These are phyloP conservation scores for Cicer judaicum DNA, from an alignment of 306 rosid genomes.

Conservation along the genomic window DNA sequence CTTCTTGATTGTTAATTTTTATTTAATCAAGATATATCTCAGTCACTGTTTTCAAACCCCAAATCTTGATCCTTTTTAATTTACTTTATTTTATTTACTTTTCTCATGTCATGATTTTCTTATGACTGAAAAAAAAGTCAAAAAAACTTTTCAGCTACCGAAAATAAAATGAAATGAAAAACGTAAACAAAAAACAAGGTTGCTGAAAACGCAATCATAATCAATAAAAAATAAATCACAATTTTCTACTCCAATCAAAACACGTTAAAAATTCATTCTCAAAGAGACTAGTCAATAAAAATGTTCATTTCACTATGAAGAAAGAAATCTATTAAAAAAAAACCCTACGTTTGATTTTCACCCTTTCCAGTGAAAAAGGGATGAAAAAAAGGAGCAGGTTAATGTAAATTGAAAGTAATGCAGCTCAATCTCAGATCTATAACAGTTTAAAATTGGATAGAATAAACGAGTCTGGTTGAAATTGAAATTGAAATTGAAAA, in stretches of 20 bases:
- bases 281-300: neutral
- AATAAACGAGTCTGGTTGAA: neutral
- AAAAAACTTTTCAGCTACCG: neutral
- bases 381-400: neutral
- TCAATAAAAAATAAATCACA: neutral
- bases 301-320: neutral
- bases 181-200: neutral
- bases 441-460: neutral
- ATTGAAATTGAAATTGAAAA: neutral
- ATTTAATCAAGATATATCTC: no score
- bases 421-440: conserved; percentile 6
- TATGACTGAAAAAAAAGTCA: neutral
- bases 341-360: neutral
- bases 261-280: neutral
- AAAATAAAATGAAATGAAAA: neutral
- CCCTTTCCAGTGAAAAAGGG: neutral
- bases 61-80: neutral
- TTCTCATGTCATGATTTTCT: neutral
- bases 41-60: neutral
- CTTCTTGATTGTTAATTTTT: no score
- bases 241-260: neutral
- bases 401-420: neutral
- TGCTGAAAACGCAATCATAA: neutral
- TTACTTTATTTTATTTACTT: neutral
- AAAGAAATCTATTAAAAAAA: no score